phyloP scores from a whole-genome alignment of 495 filamentous ascomycete species.

The Xylaria acuta region DNA sequence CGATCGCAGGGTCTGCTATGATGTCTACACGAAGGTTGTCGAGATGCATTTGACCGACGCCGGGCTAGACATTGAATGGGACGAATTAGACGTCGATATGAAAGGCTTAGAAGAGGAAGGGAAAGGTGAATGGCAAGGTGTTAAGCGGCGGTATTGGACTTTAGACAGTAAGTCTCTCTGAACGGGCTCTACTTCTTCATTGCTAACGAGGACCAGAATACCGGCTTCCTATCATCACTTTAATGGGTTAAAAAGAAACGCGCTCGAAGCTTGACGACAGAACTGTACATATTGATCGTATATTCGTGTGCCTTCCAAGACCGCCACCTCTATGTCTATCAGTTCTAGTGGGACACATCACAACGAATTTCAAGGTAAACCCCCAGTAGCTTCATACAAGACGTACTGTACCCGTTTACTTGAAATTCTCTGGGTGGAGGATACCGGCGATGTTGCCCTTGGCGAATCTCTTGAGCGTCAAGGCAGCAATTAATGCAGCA shows the following conservation, averaged over 20 bases:
- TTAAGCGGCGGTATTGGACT: slow-evolving; percentile 86
- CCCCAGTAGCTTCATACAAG: slow-evolving; percentile 14
- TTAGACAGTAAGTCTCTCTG: slow-evolving; percentile 62
- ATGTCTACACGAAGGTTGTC: slow-evolving; percentile 91
- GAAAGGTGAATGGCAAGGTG: slow-evolving; percentile 79
- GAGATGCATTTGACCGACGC: slow-evolving; percentile 93
- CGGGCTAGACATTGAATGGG: slow-evolving; percentile 89
- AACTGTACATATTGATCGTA: slow-evolving; percentile 21
- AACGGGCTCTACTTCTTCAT: not conserved
- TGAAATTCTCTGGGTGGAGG: slow-evolving; percentile 69
- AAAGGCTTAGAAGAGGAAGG: slow-evolving; percentile 54
- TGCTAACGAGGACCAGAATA: slow-evolving; percentile 47
- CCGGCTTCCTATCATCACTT: slow-evolving; percentile 61
- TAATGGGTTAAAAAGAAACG: slow-evolving; percentile 57
- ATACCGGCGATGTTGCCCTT: slow-evolving; percentile 81
- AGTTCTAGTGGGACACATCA: slow-evolving; percentile 29
- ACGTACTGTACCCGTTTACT: slow-evolving; percentile 29
- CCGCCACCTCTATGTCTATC: slow-evolving; percentile 38
- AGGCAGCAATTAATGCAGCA: slow-evolving; percentile 89
- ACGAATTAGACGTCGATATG: slow-evolving; percentile 74
- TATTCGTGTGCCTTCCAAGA: slow-evolving; percentile 19
- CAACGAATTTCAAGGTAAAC: slow-evolving; percentile 20
- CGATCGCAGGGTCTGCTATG: slow-evolving; percentile 89
- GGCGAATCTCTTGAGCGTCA: slow-evolving; percentile 86
- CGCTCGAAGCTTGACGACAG: not conserved